These are phyloP conservation scores for Rutstroemia sp. DNA, from an alignment of 2,329 filamentous ascomycete genomes.

Conservation along the genomic window DNA sequence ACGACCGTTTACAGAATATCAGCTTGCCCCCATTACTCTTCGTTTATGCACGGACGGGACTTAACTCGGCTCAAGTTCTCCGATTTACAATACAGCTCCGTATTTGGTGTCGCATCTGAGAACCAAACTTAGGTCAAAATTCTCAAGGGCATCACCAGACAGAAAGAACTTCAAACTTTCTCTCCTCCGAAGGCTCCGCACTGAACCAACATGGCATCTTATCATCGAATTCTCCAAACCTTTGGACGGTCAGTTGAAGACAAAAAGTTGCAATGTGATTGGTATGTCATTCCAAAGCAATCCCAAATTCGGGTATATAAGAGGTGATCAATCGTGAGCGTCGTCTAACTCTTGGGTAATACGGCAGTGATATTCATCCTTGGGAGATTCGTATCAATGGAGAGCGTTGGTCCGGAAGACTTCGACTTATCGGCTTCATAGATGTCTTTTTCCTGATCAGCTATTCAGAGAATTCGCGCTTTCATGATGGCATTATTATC, in stretches of 20 bases:
- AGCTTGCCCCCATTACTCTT: background rate
- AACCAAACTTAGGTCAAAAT: no score
- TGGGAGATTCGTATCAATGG: conserved; percentile 31
- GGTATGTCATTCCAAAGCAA: conserved; percentile 15
- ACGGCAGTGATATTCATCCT: conserved; percentile 29
- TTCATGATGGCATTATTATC: conserved; percentile 26
- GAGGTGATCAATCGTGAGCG: background rate
- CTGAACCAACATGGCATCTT: conserved; percentile 27
- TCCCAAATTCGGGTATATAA: background rate
- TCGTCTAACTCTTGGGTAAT: background rate
- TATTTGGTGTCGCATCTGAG: no score
- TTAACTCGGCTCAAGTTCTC: no score
- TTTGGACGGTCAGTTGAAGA: conserved; percentile 29
- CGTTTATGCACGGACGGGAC: no score
- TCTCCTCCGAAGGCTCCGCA: background rate
- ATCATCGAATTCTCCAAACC: conserved; percentile 29
- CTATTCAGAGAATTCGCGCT: conserved; percentile 28
- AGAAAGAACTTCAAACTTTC: background rate
- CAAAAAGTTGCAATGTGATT: conserved; percentile 29
- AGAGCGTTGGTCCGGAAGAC: conserved; percentile 28
- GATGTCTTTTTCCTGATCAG: conserved; percentile 31
- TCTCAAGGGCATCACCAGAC: no score
- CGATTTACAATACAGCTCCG: no score
- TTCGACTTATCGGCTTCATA: conserved; percentile 31
- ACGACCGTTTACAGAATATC: background rate